Evolutionary conservation across 306 rosid genomes (phyloP).

Genomic region (Chamaecrista fasciculata): DNA sequence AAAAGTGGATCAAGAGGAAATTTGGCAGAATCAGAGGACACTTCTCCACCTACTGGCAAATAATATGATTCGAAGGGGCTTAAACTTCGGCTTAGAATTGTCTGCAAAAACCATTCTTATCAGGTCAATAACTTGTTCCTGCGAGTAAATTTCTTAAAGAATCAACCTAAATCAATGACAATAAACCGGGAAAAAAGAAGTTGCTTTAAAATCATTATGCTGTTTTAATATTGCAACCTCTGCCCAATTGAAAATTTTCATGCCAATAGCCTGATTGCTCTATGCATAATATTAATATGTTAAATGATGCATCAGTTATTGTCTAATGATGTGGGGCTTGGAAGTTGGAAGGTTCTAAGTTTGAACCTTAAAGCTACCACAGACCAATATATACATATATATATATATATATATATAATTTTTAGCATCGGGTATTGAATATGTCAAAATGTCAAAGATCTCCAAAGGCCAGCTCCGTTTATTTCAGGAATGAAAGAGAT

Average conservation of each 20-base stretch:
- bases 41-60: conserved; percentile 65
- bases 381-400: too few relatives aligned
- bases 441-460: conserved; percentile 5
- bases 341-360: neutral
- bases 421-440: conserved; percentile 15
- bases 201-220: neutral
- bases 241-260: neutral
- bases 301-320: neutral
- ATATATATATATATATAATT: conserved; percentile 5
- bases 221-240: neutral
- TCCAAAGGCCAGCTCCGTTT: neutral
- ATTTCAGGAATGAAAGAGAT: conserved; percentile 5
- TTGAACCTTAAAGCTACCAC: neutral
- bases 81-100: conserved; percentile 57
- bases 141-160: conserved; percentile 41
- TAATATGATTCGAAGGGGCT: conserved; percentile 76
- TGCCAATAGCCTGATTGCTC: neutral
- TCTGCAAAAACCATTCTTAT: conserved; percentile 82
- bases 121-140: conserved; percentile 43
- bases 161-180: conserved; percentile 26
- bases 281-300: neutral
- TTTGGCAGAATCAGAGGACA: conserved; percentile 45
- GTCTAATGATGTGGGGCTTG: neutral
- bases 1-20: conserved; percentile 78
- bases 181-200: neutral